Base-by-base conservation (phyloP, 2,329 filamentous ascomycete species). In the Fusarium avenaceum region DNA sequence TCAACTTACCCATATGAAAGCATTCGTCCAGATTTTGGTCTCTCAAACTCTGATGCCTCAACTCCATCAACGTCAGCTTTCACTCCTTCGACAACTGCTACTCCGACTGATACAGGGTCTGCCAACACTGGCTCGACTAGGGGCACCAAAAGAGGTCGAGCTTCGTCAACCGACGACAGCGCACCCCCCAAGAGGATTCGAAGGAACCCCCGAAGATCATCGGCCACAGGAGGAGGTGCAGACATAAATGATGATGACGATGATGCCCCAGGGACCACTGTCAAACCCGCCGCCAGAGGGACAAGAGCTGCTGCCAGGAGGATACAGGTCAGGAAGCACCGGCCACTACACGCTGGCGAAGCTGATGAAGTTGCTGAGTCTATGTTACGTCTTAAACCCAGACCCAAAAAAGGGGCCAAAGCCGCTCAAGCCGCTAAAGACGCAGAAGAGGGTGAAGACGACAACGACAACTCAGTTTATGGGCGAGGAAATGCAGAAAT, bases 171-270 rank as follows among this genome's bases (percentile, higher is more conserved):
- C 5, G 8, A n/a, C 19, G 20, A n/a, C n/a, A 22, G 24, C 10
- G n/a, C 24, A 11, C 52, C 42, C n/a, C 46, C 19, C 22, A 58
- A 57, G 40, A 46, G 60, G 30, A 47, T 20, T 9, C 39, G 60
- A 47, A 45, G 17, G 30, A 46, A 43, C 7, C 17, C 30, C 8
- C 14, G 51, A n/a, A 52, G 17, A 19, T 22, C 46, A 44, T 19
- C 58, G 15, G 24, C 30, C 3, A 17, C n/a, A n/a, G 33, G 20
- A 10, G 32, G 14, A 57, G 26, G 19, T 22, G 28, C 33, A 8
- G 42, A 56, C n/a, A 22, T 32, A 8, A 14, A 40, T 4, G 48
- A 28, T 22, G 20, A 42, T 11, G 50, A 56, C 15, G 30, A 32
- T 10, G n/a, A 40, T 6, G 48, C 19, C 4, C 14, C 5, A 7